A percentile compares a stretch with the other conserved stretches of the same genome.
These are phyloP conservation scores for Trichocladium uniseriatum DNA, from an alignment of 495 filamentous ascomycete genomes.

Conservation along the genomic window DNA sequence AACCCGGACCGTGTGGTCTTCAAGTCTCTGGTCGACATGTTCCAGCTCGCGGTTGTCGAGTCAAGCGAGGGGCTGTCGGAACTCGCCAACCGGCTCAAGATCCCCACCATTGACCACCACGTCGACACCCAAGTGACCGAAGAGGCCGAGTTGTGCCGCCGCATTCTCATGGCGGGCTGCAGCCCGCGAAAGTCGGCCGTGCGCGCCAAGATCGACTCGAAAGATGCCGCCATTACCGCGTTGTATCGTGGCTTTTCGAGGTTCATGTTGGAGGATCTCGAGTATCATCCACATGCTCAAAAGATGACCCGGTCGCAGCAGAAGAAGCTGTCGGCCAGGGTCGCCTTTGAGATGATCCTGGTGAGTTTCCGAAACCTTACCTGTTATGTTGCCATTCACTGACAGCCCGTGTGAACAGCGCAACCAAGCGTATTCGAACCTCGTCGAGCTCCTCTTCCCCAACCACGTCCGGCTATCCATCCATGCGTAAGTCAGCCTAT, in stretches of 20 bases:
- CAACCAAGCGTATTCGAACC: conserved; percentile 17
- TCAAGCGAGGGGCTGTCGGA: neutral
- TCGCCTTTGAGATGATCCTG: conserved; percentile 18
- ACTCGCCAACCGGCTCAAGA: conserved; percentile 7
- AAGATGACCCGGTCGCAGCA: conserved; percentile 13
- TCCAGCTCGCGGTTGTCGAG: conserved; percentile 1
- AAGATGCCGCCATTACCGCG: conserved; percentile 26
- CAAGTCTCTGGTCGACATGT: conserved; percentile 15
- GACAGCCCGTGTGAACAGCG: neutral
- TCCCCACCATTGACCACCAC: conserved; percentile 19
- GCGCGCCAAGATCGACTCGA: conserved; percentile 26
- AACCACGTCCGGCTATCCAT: conserved; percentile 12
- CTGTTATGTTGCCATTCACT: neutral
- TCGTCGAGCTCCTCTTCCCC: conserved; percentile 8
- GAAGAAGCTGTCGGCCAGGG: conserved; percentile 13
- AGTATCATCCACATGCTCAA: conserved; percentile 20
- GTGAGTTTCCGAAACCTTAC: neutral
- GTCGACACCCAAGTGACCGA: conserved; percentile 24
- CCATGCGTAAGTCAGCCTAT: conserved; percentile 5
- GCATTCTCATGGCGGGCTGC: conserved; percentile 29
- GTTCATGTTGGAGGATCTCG: conserved; percentile 42
- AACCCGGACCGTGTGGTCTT: conserved; percentile 5
- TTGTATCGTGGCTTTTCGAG: conserved; percentile 37
- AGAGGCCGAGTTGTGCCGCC: conserved; percentile 30
- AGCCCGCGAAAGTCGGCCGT: conserved; percentile 19